Percentiles rank a stretch among this genome's conserved stretches.
phyloP scores from a whole-genome alignment of 2,329 filamentous ascomycete genomes.

The Elsinoe fawcettii region DNA sequence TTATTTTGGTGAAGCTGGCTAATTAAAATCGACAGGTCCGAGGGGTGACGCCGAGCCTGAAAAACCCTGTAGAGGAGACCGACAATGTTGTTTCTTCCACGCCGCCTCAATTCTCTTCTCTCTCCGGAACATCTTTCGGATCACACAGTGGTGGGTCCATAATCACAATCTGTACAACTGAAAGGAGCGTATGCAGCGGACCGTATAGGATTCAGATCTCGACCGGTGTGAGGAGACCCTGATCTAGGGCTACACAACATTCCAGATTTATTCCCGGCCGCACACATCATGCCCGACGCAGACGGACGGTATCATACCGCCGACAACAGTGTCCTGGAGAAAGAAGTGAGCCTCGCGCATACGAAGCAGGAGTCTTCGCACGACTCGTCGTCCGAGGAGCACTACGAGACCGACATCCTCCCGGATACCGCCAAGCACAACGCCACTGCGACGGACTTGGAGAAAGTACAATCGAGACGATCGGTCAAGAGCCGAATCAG shows the following conservation, averaged over 20 bases:
- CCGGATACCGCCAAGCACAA: not conserved
- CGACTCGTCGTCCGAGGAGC: not conserved
- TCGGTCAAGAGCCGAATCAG: not conserved
- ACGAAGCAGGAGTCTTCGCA: not conserved
- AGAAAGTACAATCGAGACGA: constrained; percentile 5
- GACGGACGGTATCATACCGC: not conserved
- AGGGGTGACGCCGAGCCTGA: too few species aligned
- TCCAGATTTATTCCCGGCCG: not conserved
- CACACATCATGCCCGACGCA: not conserved
- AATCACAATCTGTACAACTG: not conserved
- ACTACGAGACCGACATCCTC: not conserved
- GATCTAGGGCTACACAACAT: not conserved
- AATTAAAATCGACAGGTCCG: too few species aligned
- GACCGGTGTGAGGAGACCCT: not conserved
- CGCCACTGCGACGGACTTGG: not conserved
- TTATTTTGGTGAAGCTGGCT: too few species aligned
- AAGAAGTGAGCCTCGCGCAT: not conserved
- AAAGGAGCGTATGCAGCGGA: not conserved
- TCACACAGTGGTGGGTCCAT: not conserved
- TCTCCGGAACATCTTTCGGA: not conserved
- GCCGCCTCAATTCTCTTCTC: not conserved
- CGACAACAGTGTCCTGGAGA: not conserved
- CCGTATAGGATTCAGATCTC: not conserved
- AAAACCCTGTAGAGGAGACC: not conserved
- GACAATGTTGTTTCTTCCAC: not conserved